These are phyloP conservation scores for Cyclotella cryptica DNA, from an alignment of 108 stramenopile genomes.

Conservation along the genomic window DNA sequence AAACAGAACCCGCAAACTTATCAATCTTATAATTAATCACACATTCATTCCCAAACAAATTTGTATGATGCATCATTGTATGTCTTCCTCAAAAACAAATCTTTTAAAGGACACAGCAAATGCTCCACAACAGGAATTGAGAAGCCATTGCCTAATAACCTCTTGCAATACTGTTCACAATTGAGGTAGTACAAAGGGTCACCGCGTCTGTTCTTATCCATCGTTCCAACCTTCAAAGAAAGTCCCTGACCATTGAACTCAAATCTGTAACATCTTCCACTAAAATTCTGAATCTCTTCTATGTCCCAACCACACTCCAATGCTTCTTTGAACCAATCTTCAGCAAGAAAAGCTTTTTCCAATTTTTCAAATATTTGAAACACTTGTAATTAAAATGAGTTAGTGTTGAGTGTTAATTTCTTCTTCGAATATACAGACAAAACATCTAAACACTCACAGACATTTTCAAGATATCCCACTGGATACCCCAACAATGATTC, in stretches of 20 bases:
- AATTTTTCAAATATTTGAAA: neutral
- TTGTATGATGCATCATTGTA: constrained; percentile 9
- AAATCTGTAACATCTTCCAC: neutral
- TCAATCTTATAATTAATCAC: neutral
- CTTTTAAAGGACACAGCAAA: constrained; percentile 6
- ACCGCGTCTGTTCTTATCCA: constrained; percentile 6
- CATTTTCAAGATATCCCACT: constrained; percentile 7
- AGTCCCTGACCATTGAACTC: neutral
- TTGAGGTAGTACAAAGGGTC: neutral
- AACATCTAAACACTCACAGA: neutral
- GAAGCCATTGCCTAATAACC: constrained; percentile 2
- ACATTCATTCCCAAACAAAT: constrained; percentile 1
- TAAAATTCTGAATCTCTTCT: neutral
- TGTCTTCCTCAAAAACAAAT: neutral
- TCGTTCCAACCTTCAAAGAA: constrained; percentile 9
- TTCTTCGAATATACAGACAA: neutral
- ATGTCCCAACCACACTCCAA: neutral
- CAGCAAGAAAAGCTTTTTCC: neutral
- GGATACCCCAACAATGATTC: constrained; percentile 10
- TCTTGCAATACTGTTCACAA: constrained; percentile 5
- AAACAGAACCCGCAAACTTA: no score
- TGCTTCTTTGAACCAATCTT: constrained; percentile 5
- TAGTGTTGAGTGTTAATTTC: neutral
- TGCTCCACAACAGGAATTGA: constrained; percentile 21
- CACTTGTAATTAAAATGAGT: neutral